Evolutionary conservation across 495 filamentous ascomycete species (phyloP), one percentile per base, ranked within the genome.

Genomic region (Amorphotheca resinae): DNA sequence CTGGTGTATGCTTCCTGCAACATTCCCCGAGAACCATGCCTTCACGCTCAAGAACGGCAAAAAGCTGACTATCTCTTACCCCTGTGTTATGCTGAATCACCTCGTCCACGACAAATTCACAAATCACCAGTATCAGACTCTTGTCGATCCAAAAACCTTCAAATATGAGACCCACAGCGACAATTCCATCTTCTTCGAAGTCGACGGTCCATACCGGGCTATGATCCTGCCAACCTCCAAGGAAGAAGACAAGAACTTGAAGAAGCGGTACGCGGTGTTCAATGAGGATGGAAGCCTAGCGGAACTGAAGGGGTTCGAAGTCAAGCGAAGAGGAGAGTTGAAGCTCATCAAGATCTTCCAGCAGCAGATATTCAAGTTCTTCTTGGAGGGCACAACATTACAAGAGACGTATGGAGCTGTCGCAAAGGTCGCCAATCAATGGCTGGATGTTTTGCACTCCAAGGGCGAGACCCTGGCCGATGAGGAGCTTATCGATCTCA

Each of bases 341-440:
- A 96, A 96, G 66, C 75, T 99, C 50, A 99, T 99, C 74, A 99
- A 99, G 63, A 99, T 95, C 53, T 99, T 99, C 64, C 91, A 99
- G 62, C 82, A 85, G 25, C 91, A 96, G 56, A 93, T 99, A 55
- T 99, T 99, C 77, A 93, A 91, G 57, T 96, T 96, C 66, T 99
- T 99, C 64, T 63, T 99, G 4, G 89, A 96, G 59, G 91, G 91
- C 2, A 70, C 69, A 18, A 93, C 84, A 1, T 64, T 99, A 39
- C 64, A 72, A 1, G 89, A 96, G 60, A 95, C 87, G 9, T 99
- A 99, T 55, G 78, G 70, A 20, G 75, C 87, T 2, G 93, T 96
- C 6, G 89, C 91, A 41, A 93, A 83, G 50, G 84, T 95, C n/a
- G 91, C 93, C 6, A 89, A 99, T 53, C 73, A 76, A 44, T 99